These are phyloP conservation scores for Stygiomarasmius scandens DNA, from an alignment of 1,284 basidiomycete genomes.

Conservation along the genomic window DNA sequence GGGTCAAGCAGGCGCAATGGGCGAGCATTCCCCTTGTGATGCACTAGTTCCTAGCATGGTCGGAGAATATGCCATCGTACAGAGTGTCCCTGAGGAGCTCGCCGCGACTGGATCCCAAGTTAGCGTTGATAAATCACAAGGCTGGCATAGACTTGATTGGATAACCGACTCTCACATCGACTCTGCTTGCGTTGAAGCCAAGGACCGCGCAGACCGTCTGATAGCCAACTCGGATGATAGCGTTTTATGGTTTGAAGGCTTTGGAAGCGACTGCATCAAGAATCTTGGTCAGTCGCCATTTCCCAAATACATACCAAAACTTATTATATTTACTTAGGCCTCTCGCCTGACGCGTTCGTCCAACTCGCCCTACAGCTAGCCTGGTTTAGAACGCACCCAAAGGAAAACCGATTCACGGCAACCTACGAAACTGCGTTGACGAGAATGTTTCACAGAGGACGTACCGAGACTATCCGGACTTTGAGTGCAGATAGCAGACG, in stretches of 20 bases:
- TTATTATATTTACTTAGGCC: slow-evolving; percentile 45
- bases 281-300: slow-evolving; percentile 51
- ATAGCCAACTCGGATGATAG: slow-evolving; percentile 84
- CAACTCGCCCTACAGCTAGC: slow-evolving; percentile 95
- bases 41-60: slow-evolving; percentile 91
- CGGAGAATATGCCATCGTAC: slow-evolving; percentile 81
- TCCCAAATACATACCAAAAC: slow-evolving; percentile 3
- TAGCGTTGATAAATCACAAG: slow-evolving; percentile 10
- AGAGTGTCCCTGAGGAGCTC: slow-evolving; percentile 56
- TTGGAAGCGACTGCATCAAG: slow-evolving; percentile 93
- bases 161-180: slow-evolving; percentile 65
- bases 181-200: slow-evolving; percentile 64
- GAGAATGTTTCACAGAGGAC: slow-evolving; percentile 86
- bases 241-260: slow-evolving; percentile 85
- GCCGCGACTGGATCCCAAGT: slow-evolving; percentile 20
- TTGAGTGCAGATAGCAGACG: slow-evolving; percentile 76
- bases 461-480: slow-evolving; percentile 91
- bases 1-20: slow-evolving; percentile 84
- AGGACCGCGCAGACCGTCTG: slow-evolving; percentile 59
- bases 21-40: slow-evolving; percentile 93
- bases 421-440: slow-evolving; percentile 97
- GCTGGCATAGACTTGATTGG: slow-evolving; percentile 83
- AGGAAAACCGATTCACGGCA: slow-evolving; percentile 66
- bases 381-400: slow-evolving; percentile 80
- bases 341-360: slow-evolving; percentile 88